Base-by-base conservation (phyloP, 441 rosid genomes). In the Populus tomentosa region DNA sequence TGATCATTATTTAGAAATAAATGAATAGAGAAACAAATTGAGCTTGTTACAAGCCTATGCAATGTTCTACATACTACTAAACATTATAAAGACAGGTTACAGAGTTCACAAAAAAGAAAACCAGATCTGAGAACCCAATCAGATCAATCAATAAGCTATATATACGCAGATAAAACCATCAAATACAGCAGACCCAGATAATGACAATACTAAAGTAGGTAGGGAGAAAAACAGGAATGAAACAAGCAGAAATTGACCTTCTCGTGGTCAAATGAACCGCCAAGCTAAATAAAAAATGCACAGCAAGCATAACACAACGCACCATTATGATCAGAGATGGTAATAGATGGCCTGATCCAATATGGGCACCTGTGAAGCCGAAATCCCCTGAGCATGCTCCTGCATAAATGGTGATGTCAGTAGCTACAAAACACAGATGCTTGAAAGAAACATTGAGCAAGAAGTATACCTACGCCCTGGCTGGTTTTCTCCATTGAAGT, bases 301-400 rank as follows among this genome's bases (percentile, higher is more conserved):
- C 2, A 50, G 74, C 35, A 75, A 61, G 74, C 14, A 23, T 66
- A 33, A 35, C 61, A 79, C 69, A 75, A 85, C 85, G 63, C 67
- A 94, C 99, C 98, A 84, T 89, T 92, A 80, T 92, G 97, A 84
- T 94, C 90, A 76, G 97, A 93, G 73, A 97, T 79, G 20, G 97
- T 89, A 70, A 97, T 91, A 66, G 98, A 88, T n/a, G 98, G 98
- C 86, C 98, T 87, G 82, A 94, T 84, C 98, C 98, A 97, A 80
- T 92, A 97, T 62, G 99, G 99, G 77, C 99, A 97, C 78, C 94
- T 86, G 82, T 92, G 98, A 76, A 97, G 97, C 85, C 98, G 94
- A 79, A 97, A 93, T 71, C 97, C 98, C 79, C 99, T 87, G 68
- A 97, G 94, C 91, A 97, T 90, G 92, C 98, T 94, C 89, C 98